Base-by-base conservation (phyloP, 495 filamentous ascomycete genomes). In the Lasiosphaeriaceae sp. region DNA sequence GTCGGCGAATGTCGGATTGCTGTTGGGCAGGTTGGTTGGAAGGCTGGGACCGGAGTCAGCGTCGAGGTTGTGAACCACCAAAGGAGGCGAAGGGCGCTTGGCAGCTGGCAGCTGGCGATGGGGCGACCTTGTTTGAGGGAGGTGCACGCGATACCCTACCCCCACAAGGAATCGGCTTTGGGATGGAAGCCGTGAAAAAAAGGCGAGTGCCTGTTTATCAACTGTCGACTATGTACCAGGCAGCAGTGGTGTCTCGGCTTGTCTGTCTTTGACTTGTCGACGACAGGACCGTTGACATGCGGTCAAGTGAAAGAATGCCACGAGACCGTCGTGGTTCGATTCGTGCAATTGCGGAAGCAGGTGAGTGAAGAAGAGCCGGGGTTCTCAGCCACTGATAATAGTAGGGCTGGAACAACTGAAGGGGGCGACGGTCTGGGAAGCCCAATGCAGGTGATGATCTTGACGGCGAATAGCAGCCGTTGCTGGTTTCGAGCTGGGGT, bases 241-340 rank as follows among this genome's bases (percentile, higher is more conserved):
- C 14, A 43, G 39, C 5, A 14, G 14, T 9, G 39, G 12, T 43
- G 39, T 43, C 39, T 43, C 9, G 51, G 39, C 12, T 24, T 8
- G 20, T 46, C 9, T 54, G n/a, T 8, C 9, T 16, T 23, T 14
- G 41, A n/a, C 39, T 43, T 12, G 39, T 16, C 16, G 39, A 16
- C 39, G 39, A 37, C 14, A 14, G 39, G 39, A 12, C n/a, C 26
- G 26, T 43, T 48, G 61, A 63, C 65, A 68, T 55, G 48, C 52
- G 63, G 67, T 56, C 61, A 60, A 65, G 61, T 64, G 41, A 56
- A 59, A 52, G 59, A 51, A 46, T 65, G 63, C 63, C 67, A 70
- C 67, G 67, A 68, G 66, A 59, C 57, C 57, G 44, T 49, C 48
- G 56, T 56, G 35, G 44, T 56, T 60, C 51, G 55, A 53, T 50